Conservation (phyloP, 306 rosid genomes). For the Glycine latifolia region DNA sequence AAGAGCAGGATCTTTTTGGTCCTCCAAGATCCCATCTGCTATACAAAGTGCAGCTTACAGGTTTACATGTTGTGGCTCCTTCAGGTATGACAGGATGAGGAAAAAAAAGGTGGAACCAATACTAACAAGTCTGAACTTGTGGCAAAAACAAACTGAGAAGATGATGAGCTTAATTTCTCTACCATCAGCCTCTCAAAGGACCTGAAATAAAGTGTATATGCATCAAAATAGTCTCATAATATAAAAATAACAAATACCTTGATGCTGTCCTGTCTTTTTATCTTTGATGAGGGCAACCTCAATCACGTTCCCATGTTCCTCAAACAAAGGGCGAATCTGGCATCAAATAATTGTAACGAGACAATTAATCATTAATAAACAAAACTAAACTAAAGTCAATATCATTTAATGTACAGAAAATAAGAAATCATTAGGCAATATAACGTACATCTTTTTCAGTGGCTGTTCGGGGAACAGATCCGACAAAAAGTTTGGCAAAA, state of each 20-base stretch:
- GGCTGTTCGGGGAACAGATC: constrained; percentile 92
- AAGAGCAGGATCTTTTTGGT: constrained; percentile 72
- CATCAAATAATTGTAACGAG: constrained; percentile 35
- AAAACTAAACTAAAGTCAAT: constrained; percentile 14
- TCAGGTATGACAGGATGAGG: constrained; percentile 69
- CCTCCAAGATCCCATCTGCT: constrained; percentile 82
- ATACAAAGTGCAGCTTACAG: constrained; percentile 66
- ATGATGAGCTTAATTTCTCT: constrained; percentile 76
- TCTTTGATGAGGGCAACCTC: constrained; percentile 96
- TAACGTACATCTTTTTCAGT: constrained; percentile 82
- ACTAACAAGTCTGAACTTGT: constrained; percentile 87
- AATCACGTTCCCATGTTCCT: constrained; percentile 88
- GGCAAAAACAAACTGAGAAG: constrained; percentile 84
- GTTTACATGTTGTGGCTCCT: constrained; percentile 67
- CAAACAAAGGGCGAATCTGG: constrained; percentile 93
- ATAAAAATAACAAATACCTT: constrained; percentile 67
- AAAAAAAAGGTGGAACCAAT: constrained; percentile 70
- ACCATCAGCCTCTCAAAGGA: constrained; percentile 86
- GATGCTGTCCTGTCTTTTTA: constrained; percentile 94
- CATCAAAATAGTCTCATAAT: constrained; percentile 56
- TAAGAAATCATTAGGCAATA: constrained; percentile 9
- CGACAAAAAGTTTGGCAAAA: constrained; percentile 91
- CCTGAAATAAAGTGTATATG: constrained; percentile 77
- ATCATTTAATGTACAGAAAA: constrained; percentile 5
- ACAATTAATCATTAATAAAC: constrained; percentile 18